Percentiles rank a stretch among this genome's conserved stretches.
These are phyloP conservation scores for Myotisia sp. DNA, from an alignment of 2,329 filamentous ascomycete genomes.

Conservation along the genomic window DNA sequence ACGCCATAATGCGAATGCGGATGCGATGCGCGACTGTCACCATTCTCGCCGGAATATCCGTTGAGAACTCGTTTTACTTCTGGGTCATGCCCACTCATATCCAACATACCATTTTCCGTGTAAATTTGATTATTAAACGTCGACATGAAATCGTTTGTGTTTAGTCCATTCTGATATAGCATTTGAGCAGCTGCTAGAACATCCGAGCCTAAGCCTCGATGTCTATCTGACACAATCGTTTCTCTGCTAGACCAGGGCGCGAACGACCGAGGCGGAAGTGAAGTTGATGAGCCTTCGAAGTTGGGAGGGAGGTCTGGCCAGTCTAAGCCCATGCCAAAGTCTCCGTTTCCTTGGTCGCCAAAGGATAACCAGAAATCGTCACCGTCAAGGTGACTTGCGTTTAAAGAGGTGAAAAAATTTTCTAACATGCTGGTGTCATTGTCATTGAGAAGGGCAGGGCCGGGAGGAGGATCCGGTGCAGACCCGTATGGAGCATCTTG, in stretches of 20 bases:
- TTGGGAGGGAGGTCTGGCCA: slow-evolving; percentile 45
- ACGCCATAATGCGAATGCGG: no score
- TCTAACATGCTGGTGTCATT: slow-evolving; percentile 42
- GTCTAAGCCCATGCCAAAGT: slow-evolving; percentile 16
- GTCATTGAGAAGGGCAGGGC: slow-evolving; percentile 51
- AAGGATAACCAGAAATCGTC: slow-evolving; percentile 25
- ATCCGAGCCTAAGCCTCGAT: slow-evolving; percentile 28
- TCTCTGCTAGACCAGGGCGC: slow-evolving; percentile 2
- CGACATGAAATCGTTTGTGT: slow-evolving; percentile 19
- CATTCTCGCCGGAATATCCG: background rate
- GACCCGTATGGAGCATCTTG: slow-evolving; percentile 29
- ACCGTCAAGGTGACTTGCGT: slow-evolving; percentile 24
- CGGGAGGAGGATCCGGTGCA: slow-evolving; percentile 49
- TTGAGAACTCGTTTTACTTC: background rate
- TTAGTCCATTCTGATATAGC: slow-evolving; percentile 26
- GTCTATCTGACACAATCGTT: slow-evolving; percentile 14
- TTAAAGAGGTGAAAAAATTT: slow-evolving; percentile 31
- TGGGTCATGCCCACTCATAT: slow-evolving; percentile 2
- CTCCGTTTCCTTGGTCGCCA: slow-evolving; percentile 11
- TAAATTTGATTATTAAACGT: slow-evolving; percentile 18
- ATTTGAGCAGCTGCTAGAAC: slow-evolving; percentile 45
- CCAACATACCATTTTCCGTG: slow-evolving; percentile 9
- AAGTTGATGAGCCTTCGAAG: slow-evolving; percentile 52
- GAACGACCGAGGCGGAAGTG: slow-evolving; percentile 32
- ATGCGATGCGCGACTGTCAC: background rate